Evolutionary conservation across 2,329 filamentous ascomycete genomes (phyloP).

Genomic region (Blastomyces parvus): DNA sequence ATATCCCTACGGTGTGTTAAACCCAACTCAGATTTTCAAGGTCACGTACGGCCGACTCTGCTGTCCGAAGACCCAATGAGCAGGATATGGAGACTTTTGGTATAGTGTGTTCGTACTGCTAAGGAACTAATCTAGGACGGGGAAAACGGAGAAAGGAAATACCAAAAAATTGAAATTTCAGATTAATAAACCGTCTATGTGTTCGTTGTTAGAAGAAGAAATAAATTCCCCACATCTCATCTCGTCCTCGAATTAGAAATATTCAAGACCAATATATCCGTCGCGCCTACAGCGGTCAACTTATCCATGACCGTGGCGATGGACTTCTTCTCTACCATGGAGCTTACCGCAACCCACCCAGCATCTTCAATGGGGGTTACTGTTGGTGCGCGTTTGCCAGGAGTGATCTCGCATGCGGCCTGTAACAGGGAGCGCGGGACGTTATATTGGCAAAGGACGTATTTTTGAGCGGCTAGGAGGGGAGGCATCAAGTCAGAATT

Average conservation of each 20-base stretch:
- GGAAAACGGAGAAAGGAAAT: not conserved
- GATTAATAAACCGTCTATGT: not conserved
- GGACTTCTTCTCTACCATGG: constrained; percentile 84
- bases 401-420: constrained; percentile 66
- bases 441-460: constrained; percentile 95
- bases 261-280: constrained; percentile 74
- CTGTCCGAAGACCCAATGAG: too few species aligned
- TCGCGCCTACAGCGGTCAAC: constrained; percentile 63
- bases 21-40: too few species aligned
- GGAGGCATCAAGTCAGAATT: not conserved
- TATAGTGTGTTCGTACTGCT: too few species aligned
- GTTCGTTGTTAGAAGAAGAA: not conserved
- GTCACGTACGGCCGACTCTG: too few species aligned
- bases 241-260: constrained; percentile 67
- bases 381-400: constrained; percentile 87
- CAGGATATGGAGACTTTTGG: too few species aligned
- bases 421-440: constrained; percentile 61
- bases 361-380: constrained; percentile 80
- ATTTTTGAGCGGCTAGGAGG: constrained; percentile 65
- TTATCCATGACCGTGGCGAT: constrained; percentile 83
- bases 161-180: not conserved
- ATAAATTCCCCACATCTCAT: constrained; percentile 12
- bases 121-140: too few species aligned
- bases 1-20: too few species aligned
- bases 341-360: constrained; percentile 87